Percentiles rank a stretch among this genome's conserved stretches.
Evolutionary conservation across 2,329 filamentous ascomycete genomes (phyloP).

Genomic region (Aspergillus sojae): DNA sequence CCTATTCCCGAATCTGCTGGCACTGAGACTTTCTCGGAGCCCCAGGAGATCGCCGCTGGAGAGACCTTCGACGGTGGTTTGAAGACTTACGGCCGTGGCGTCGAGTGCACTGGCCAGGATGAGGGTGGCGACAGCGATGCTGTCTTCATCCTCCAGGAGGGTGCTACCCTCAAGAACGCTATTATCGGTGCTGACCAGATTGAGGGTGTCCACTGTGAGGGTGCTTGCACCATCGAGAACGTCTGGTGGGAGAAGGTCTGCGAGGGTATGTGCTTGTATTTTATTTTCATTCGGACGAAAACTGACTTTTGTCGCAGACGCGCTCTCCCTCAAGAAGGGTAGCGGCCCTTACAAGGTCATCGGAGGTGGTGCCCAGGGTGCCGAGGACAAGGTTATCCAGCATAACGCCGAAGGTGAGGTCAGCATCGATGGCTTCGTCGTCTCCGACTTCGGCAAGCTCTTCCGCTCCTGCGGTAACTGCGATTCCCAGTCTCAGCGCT

Average conservation of each 20-base stretch:
- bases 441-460: conserved; percentile 46
- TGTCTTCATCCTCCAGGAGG: conserved; percentile 37
- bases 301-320: conserved; percentile 25
- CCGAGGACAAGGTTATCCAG: conserved; percentile 40
- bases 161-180: conserved; percentile 39
- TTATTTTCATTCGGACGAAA: not conserved
- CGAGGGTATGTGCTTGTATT: conserved; percentile 28
- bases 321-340: conserved; percentile 38
- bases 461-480: conserved; percentile 55
- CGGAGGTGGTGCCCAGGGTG: conserved; percentile 39
- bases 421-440: conserved; percentile 41
- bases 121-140: conserved; percentile 49
- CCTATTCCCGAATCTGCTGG: conserved; percentile 46
- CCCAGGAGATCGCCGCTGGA: conserved; percentile 46
- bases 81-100: conserved; percentile 50
- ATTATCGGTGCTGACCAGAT: conserved; percentile 46
- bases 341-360: conserved; percentile 36
- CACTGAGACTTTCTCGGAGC: conserved; percentile 44
- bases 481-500: conserved; percentile 33
- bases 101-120: conserved; percentile 42
- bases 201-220: conserved; percentile 44
- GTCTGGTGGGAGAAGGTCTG: conserved; percentile 44
- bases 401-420: conserved; percentile 38
- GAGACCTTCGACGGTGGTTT: conserved; percentile 54
- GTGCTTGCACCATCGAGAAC: conserved; percentile 33